Conservation (phyloP, 805 yeast species). For the Nakazawaea wyomingensis region DNA sequence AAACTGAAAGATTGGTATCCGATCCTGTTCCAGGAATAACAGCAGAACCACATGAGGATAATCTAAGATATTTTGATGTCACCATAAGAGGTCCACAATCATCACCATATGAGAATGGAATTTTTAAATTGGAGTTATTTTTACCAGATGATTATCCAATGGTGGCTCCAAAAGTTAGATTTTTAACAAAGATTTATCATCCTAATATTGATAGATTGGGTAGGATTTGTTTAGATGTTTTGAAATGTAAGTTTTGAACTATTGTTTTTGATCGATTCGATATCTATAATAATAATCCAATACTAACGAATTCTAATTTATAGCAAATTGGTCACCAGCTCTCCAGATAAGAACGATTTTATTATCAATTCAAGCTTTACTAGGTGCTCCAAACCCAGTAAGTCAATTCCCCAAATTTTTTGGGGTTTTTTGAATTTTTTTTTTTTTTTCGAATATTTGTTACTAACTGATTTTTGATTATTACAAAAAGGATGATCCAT, state of each 20-base stretch:
- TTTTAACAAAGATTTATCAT: conserved; percentile 89
- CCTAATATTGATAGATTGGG: conserved; percentile 96
- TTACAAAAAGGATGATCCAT: conserved; percentile 67
- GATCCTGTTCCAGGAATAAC: conserved; percentile 97
- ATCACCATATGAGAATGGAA: conserved; percentile 84
- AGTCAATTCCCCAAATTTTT: too few relatives aligned
- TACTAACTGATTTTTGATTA: too few relatives aligned
- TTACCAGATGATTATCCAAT: conserved; percentile 97
- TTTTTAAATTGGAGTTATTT: conserved; percentile 77
- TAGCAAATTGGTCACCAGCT: conserved; percentile 95
- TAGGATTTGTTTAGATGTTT: conserved; percentile 89
- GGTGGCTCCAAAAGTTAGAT: conserved; percentile 96
- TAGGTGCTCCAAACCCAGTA: conserved; percentile 90
- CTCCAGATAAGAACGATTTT: conserved; percentile 90
- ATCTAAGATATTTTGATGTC: conserved; percentile 88
- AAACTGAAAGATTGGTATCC: conserved; percentile 83
- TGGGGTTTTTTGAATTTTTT: too few relatives aligned
- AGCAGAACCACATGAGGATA: conserved; percentile 92
- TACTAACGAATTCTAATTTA: too few relatives aligned
- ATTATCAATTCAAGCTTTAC: conserved; percentile 84
- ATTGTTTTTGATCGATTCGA: too few relatives aligned
- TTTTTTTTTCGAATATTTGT: too few relatives aligned
- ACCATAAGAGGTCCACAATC: conserved; percentile 86
- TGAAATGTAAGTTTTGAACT: conserved; percentile 53
- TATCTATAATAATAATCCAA: too few relatives aligned